These are phyloP conservation scores for Neonectria hederae DNA, from an alignment of 2,329 filamentous ascomycete genomes.

Conservation along the genomic window DNA sequence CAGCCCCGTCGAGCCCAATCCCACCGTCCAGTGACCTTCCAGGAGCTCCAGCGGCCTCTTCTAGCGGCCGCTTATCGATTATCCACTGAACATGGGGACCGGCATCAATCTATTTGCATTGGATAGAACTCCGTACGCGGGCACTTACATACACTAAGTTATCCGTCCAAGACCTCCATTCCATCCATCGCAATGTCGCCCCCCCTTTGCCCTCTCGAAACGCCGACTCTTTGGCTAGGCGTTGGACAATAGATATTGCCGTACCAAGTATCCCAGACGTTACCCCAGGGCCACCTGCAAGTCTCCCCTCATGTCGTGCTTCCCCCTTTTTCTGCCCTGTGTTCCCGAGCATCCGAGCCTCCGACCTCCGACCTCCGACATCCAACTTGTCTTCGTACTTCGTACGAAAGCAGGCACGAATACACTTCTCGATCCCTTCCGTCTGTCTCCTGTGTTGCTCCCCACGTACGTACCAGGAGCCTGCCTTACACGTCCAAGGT, in stretches of 20 bases:
- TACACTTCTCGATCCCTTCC: conserved; percentile 24
- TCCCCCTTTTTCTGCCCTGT: conserved; percentile 22
- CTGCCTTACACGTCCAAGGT: conserved; percentile 7
- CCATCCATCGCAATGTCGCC: too few species aligned
- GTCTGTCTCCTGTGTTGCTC: not conserved
- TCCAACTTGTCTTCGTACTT: not conserved
- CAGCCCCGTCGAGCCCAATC: conserved; percentile 8
- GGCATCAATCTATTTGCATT: conserved; percentile 22
- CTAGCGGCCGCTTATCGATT: conserved; percentile 27
- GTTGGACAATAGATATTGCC: conserved; percentile 12
- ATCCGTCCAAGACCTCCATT: not conserved
- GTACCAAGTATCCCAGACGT: conserved; percentile 18
- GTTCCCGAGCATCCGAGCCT: conserved; percentile 11
- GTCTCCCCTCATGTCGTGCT: conserved; percentile 29
- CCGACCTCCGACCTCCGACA: conserved; percentile 5
- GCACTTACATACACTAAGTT: not conserved
- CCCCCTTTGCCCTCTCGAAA: not conserved
- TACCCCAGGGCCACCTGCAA: conserved; percentile 29
- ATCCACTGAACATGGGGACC: conserved; percentile 17
- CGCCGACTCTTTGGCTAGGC: conserved; percentile 6
- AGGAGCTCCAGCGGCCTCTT: conserved; percentile 17
- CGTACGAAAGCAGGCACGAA: not conserved
- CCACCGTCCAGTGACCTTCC: conserved; percentile 14
- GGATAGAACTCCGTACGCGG: too few species aligned
- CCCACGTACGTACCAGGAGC: conserved; percentile 12